Evolutionary conservation across 116 monocot species (phyloP), one percentile per base, ranked within the genome.

Genomic region (Zostera marina): DNA sequence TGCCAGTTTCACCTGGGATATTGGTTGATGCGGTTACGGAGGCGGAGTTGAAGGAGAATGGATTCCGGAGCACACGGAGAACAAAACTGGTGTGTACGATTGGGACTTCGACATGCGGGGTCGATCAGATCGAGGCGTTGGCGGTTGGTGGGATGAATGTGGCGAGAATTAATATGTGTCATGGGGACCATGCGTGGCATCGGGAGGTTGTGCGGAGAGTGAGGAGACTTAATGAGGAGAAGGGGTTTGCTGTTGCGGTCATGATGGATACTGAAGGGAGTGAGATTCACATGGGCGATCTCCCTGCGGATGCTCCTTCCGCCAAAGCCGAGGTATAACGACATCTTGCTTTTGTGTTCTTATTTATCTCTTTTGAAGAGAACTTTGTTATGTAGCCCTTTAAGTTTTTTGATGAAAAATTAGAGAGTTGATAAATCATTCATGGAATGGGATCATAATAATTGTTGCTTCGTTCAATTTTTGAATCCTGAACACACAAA

Each of bases 201-300:
- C 81, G 89, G 0, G 49, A 60, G 42, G 96, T 89, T 13, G 89
- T 96, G 16, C 51, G 76, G 26, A 62, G 63, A 16, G 96, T 96
- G 14, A 68, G 89, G 58, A 66, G 69, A 65, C 66, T 96, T 17
- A 96, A 88, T 65, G 85, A 89, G 76, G 96, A 96, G 80, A 96
- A 96, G 68, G 96, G 96, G 1, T 96, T 73, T 26, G 96, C 96
- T 0, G 88, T 96, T 2, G 96, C 96, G 10, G 78, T 96, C 16
- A 96, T 96, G 96, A 96, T 96, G 89, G 96, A 96, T 48, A 96
- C 96, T 38, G 89, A 96, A 69, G 96, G 96, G 32, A 89, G 89
- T 59, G 96, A 96, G 76, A 96, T 96, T 44, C 84, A 96, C 54
- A 96, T 96, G 96, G 89, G 89, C 1, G 96, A 96, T 53, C 82